Conservation (phyloP, 345 rosid genomes). For the Lepidium aucheri region DNA sequence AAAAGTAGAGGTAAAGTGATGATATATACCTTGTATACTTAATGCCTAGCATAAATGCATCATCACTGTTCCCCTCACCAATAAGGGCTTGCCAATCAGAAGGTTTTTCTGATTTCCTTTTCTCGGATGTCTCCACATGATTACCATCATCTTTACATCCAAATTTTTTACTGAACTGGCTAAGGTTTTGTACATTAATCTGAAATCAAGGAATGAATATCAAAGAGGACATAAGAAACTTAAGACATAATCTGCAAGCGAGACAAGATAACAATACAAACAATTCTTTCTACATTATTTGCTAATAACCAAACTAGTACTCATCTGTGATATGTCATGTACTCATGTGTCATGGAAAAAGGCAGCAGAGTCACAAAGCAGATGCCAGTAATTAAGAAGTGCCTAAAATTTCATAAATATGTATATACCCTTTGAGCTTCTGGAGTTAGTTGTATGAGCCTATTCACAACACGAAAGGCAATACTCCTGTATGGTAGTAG, state of each 20-base stretch:
- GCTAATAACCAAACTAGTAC: not conserved
- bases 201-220: conserved; percentile 26
- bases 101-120: conserved; percentile 38
- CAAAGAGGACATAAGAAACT: not conserved
- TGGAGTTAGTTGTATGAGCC: conserved; percentile 74
- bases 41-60: conserved; percentile 79
- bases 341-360: no score
- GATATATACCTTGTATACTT: conserved; percentile 71
- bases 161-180: conserved; percentile 62
- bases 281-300: not conserved
- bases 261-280: conserved; percentile 1
- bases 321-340: not conserved
- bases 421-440: conserved; percentile 53
- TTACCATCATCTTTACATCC: conserved; percentile 48
- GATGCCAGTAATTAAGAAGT: not conserved
- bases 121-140: conserved; percentile 5
- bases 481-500: conserved; percentile 66
- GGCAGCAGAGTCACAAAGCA: not conserved
- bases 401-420: not conserved
- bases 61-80: conserved; percentile 53
- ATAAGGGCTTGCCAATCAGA: conserved; percentile 76
- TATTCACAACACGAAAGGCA: conserved; percentile 59
- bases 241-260: not conserved
- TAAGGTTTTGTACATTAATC: conserved; percentile 73
- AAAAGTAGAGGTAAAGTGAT: not conserved